A percentile compares a stretch with the other conserved stretches of the same genome.
Conservation (phyloP, 257 asterid genomes). For the Nicotiana benthamiana region DNA sequence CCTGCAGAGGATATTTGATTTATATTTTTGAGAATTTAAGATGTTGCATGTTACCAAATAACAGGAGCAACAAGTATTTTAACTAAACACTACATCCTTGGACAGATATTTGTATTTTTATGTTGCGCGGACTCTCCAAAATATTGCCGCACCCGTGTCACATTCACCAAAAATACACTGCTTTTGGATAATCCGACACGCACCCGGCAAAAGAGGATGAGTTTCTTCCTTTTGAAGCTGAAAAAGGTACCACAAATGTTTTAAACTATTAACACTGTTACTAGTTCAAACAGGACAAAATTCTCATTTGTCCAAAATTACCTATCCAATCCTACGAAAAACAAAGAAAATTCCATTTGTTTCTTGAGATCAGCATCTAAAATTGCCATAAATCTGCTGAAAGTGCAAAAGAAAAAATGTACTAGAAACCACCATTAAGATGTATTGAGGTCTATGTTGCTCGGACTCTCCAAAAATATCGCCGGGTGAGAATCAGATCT, state of each 20-base stretch:
- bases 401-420: not conserved
- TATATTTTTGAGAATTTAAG: slow-evolving; percentile 16
- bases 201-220: no score
- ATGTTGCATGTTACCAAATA: slow-evolving; percentile 8
- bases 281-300: not conserved
- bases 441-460: no score
- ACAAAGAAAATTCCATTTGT: not conserved
- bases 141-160: no score
- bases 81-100: not conserved
- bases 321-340: not conserved
- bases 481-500: no score
- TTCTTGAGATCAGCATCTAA: not conserved
- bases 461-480: no score
- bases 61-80: slow-evolving; percentile 12
- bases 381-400: not conserved
- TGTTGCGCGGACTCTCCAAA: not conserved
- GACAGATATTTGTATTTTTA: not conserved
- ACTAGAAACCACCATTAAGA: not conserved
- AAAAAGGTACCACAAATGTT: not conserved
- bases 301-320: not conserved
- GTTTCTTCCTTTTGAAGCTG: not conserved
- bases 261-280: not conserved
- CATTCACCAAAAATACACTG: no score
- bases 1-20: slow-evolving; percentile 45
- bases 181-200: no score